Evolutionary conservation across 1,139 yeast genomes (phyloP), one percentile per base, ranked within the genome.

Genomic region (Pichia kudriavzevii): DNA sequence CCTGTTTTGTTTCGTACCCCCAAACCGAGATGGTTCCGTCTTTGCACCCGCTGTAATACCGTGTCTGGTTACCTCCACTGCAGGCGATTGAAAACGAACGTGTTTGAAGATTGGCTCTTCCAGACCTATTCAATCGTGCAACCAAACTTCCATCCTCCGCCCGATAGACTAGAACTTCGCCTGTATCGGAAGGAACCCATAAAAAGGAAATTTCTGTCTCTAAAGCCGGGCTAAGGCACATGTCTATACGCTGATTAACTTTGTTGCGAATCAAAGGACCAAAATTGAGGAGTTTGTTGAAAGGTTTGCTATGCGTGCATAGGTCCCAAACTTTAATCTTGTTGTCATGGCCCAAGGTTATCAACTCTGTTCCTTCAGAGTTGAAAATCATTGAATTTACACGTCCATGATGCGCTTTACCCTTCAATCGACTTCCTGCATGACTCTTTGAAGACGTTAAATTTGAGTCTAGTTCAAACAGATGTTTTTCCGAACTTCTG

Each of bases 241-340:
- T 50, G 4, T 74, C 71, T 1, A 70, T 57, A 10, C 64, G 60
- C 42, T 70, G 78, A 12, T 68, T 64, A 31, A 71, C 62, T 45
- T 77, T 73, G 53, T 83, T 81, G 39, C 88, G 64, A 2, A 85
- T 73, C 38, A 79, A 61, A 0, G 94, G 94, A 0, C 94, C 94
- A 54, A 79, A 84, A 47, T 82, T 83, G 22, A 80, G 65, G 26
- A 79, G 63, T 46, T 75, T 73, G 50, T 83, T 82, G 21, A 69
- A 56, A 2, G 74, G 75, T 47, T 67, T 60, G 45, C 67, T 26
- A 40, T 66, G 49, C 35, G 72, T 41, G 25, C 63, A 43, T 60
- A 80, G 59, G 45, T 79, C 79, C 95, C 95, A 84, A 0, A 79
- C 74, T 15, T 87, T 61, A 3, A 83, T 66, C 47, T 75, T 79